phyloP scores from a whole-genome alignment of 129 eudicot genomes.

The Artemisia annua region DNA sequence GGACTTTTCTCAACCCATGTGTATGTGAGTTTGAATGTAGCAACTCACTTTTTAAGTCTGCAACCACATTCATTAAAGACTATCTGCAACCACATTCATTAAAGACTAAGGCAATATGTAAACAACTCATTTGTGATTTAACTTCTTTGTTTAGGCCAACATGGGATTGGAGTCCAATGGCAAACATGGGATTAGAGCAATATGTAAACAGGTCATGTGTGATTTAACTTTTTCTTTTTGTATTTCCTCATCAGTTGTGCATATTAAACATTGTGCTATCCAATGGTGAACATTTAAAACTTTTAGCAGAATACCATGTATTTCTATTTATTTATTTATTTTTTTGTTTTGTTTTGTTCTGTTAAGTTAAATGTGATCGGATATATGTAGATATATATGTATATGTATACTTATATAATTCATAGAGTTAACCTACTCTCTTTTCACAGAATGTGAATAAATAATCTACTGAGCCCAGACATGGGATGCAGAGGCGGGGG shows the following conservation, averaged over 20 bases:
- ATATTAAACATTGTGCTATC: slow-evolving; percentile 8
- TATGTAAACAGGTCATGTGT: too few species aligned
- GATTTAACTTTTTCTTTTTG: not conserved
- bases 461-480: slow-evolving; percentile 58
- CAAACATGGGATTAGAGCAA: too few species aligned
- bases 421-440: not conserved
- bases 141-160: slow-evolving; percentile 47
- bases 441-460: slow-evolving; percentile 50
- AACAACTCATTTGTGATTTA: slow-evolving; percentile 13
- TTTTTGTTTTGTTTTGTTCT: too few species aligned
- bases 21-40: slow-evolving; percentile 22
- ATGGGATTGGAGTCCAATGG: slow-evolving; percentile 33
- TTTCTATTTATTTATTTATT: not conserved
- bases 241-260: not conserved
- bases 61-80: slow-evolving; percentile 13
- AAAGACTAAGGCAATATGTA: slow-evolving; percentile 15
- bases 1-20: slow-evolving; percentile 17
- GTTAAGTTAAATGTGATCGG: not conserved
- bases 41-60: slow-evolving; percentile 8
- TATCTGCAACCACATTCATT: too few species aligned
- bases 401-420: not conserved
- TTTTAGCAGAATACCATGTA: not conserved
- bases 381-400: not conserved
- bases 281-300: not conserved
- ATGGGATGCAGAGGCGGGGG: slow-evolving; percentile 66